Conservation (phyloP, 768 basidiomycete genomes). For the Leccinellum albellum region DNA sequence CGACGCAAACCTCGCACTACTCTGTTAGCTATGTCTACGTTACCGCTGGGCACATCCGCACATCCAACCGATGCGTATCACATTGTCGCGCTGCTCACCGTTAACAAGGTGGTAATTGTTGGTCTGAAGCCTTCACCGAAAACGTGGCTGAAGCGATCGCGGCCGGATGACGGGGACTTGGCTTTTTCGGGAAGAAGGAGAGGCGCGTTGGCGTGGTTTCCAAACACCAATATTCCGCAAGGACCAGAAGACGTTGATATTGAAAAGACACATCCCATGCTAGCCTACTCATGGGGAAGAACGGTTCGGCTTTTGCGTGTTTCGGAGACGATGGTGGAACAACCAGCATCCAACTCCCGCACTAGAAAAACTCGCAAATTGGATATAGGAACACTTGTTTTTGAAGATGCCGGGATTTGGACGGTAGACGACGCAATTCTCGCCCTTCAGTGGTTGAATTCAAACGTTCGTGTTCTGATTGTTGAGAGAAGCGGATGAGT, state of each 20-base stretch:
- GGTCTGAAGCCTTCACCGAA: conserved; percentile 88
- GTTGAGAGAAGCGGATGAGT: not conserved
- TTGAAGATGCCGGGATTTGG: conserved; percentile 61
- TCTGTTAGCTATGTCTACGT: conserved; percentile 73
- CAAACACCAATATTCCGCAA: conserved; percentile 44
- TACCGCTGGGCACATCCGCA: conserved; percentile 72
- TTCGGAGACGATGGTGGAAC: conserved; percentile 53
- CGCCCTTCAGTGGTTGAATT: conserved; percentile 84
- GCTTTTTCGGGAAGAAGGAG: conserved; percentile 46
- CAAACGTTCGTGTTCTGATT: conserved; percentile 62
- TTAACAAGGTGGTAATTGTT: conserved; percentile 87
- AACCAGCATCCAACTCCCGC: conserved; percentile 47
- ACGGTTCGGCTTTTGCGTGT: conserved; percentile 63
- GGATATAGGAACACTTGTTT: conserved; percentile 62
- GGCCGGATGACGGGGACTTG: conserved; percentile 45
- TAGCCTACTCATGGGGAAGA: conserved; percentile 86
- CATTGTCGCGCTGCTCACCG: conserved; percentile 82
- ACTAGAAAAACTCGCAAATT: conserved; percentile 57
- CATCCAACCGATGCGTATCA: conserved; percentile 79
- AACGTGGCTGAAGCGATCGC: conserved; percentile 83
- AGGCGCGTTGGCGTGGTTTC: conserved; percentile 81
- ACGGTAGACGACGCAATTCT: conserved; percentile 58
- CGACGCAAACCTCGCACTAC: conserved; percentile 56
- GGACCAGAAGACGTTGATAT: conserved; percentile 17
- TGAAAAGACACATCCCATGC: conserved; percentile 48